phyloP scores from a whole-genome alignment of 78 protist species.

The Tieghemostelium lacteum region DNA sequence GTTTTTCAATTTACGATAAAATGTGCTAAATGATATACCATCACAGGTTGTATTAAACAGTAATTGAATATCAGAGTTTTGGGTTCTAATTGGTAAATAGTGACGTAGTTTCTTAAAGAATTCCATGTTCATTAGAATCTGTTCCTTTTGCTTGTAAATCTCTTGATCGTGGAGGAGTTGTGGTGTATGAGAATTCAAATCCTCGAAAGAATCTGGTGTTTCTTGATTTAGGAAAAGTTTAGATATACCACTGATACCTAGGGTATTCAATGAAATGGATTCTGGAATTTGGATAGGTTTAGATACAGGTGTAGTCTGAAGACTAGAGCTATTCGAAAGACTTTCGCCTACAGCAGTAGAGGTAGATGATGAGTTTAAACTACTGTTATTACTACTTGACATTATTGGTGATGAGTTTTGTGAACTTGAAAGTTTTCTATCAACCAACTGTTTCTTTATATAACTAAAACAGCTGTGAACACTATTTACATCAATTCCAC shows the following conservation, averaged over 20 bases:
- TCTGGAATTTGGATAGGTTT: conserved; percentile 1
- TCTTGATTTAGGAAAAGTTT: neutral
- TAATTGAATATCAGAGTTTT: conserved; percentile 41
- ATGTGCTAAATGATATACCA: conserved; percentile 56
- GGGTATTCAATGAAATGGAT: neutral
- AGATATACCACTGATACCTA: neutral
- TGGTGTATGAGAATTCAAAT: neutral
- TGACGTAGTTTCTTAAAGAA: conserved; percentile 60
- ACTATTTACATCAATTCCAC: conserved; percentile 27
- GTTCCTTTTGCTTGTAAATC: conserved; percentile 1
- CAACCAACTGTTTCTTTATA: conserved; percentile 21
- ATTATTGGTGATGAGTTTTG: neutral
- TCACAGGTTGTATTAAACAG: conserved; percentile 39
- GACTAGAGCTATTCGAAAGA: neutral
- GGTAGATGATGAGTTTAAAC: neutral
- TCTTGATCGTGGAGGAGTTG: conserved; percentile 5
- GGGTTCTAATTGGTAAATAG: conserved; percentile 55
- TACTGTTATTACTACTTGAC: neutral
- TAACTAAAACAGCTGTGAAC: conserved; percentile 41
- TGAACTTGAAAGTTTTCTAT: conserved; percentile 16
- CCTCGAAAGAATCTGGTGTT: conserved; percentile 22
- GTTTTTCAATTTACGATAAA: conserved; percentile 14
- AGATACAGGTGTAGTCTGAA: conserved; percentile 1
- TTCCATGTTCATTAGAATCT: conserved; percentile 34
- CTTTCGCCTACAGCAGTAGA: neutral